These are phyloP conservation scores for Sporothrix variecibatus DNA, from an alignment of 2,329 filamentous ascomycete genomes.

Conservation along the genomic window DNA sequence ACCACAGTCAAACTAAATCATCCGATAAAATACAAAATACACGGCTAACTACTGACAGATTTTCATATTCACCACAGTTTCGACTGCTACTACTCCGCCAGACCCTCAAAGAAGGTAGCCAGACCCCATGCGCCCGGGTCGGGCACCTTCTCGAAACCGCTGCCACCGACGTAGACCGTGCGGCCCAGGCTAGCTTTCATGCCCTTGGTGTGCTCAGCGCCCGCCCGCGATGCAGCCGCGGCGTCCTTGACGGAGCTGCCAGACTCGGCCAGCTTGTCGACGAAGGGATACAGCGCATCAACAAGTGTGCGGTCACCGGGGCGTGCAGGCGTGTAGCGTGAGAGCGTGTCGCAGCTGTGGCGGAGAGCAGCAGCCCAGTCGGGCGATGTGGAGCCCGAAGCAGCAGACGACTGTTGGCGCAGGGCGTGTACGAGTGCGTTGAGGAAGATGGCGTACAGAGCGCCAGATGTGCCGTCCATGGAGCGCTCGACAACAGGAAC, in stretches of 20 bases:
- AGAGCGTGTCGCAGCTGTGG: constrained; percentile 69
- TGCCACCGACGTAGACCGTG: constrained; percentile 78
- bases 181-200: constrained; percentile 89
- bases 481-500: constrained; percentile 56
- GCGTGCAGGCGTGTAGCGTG: constrained; percentile 83
- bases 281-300: constrained; percentile 87
- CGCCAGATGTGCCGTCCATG: constrained; percentile 65
- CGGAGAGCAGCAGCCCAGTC: constrained; percentile 67
- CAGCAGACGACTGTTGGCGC: constrained; percentile 43
- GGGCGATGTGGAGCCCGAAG: constrained; percentile 39
- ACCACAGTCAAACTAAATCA: neutral
- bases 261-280: constrained; percentile 67
- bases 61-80: neutral
- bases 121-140: constrained; percentile 70
- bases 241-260: constrained; percentile 66
- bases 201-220: constrained; percentile 80
- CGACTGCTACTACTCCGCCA: constrained; percentile 58
- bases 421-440: constrained; percentile 75
- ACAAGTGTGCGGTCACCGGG: constrained; percentile 88
- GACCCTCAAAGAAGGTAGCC: constrained; percentile 76
- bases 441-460: constrained; percentile 77
- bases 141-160: constrained; percentile 68
- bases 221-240: constrained; percentile 71
- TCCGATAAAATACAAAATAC: neutral
- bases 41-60: neutral